phyloP scores from a whole-genome alignment of 1,284 basidiomycete genomes.

The Sanguinoderma infundibulare region DNA sequence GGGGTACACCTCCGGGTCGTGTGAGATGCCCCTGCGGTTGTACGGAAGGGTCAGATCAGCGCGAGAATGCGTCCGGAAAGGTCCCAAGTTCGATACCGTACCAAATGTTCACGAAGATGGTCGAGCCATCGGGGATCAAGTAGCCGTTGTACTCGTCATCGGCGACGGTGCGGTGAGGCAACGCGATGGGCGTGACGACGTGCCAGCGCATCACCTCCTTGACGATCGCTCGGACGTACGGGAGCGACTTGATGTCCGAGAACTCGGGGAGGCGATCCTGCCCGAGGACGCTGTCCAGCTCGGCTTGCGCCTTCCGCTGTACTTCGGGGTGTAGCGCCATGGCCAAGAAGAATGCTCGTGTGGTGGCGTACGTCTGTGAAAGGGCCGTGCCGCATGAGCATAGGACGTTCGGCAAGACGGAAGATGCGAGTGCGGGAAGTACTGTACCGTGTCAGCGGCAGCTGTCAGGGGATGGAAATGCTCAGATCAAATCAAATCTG shows the following conservation, averaged over 20 bases:
- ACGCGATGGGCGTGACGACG: slow-evolving; percentile 21
- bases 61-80: no score
- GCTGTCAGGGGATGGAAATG: slow-evolving; percentile 1
- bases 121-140: slow-evolving; percentile 13
- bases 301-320: slow-evolving; percentile 35
- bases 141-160: slow-evolving; percentile 20
- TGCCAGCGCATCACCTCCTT: slow-evolving; percentile 41
- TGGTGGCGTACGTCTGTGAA: slow-evolving; percentile 15
- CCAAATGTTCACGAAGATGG: slow-evolving; percentile 21
- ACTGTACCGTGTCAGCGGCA: slow-evolving; percentile 21
- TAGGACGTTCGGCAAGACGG: no score
- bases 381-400: no score
- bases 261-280: slow-evolving; percentile 35
- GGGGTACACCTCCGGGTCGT: slow-evolving; percentile 20
- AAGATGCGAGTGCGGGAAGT: no score
- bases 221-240: slow-evolving; percentile 36
- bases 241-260: slow-evolving; percentile 31
- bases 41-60: neutral
- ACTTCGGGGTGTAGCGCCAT: slow-evolving; percentile 36
- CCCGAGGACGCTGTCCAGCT: slow-evolving; percentile 38
- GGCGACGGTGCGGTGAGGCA: slow-evolving; percentile 15
- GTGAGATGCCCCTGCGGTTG: slow-evolving; percentile 24
- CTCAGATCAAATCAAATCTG: neutral
- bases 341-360: slow-evolving; percentile 32
- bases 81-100: neutral